Conservation (phyloP, 2,329 filamentous ascomycete genomes). For the Pestalotiopsis sp. region DNA sequence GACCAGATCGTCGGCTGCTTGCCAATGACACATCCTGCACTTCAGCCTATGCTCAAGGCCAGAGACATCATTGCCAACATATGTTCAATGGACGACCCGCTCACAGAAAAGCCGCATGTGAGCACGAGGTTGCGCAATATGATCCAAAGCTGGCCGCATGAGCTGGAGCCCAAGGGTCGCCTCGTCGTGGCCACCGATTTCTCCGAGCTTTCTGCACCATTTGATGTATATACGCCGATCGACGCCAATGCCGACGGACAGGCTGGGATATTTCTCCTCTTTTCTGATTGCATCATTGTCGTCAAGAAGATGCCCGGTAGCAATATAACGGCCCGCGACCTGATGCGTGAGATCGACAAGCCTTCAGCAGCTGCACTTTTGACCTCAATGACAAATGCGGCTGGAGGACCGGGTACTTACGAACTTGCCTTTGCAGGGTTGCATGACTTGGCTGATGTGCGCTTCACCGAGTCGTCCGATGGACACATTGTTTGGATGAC, state of each 20-base stretch:
- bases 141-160: constrained; percentile 75
- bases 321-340: constrained; percentile 70
- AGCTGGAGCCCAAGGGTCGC: constrained; percentile 74
- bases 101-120: constrained; percentile 71
- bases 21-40: constrained; percentile 81
- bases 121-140: constrained; percentile 75
- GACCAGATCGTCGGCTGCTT: constrained; percentile 90
- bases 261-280: constrained; percentile 78
- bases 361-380: constrained; percentile 67
- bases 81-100: constrained; percentile 82
- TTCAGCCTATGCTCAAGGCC: constrained; percentile 82
- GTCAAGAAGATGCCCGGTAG: constrained; percentile 69
- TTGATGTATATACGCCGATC: constrained; percentile 45
- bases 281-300: constrained; percentile 79
- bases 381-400: constrained; percentile 65
- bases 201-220: constrained; percentile 75
- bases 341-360: constrained; percentile 85
- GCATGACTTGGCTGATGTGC: constrained; percentile 68
- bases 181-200: constrained; percentile 83
- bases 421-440: constrained; percentile 79
- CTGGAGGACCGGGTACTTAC: constrained; percentile 61
- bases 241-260: constrained; percentile 46
- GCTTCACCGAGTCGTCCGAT: constrained; percentile 72
- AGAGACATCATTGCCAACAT: constrained; percentile 95
- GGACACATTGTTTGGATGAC: constrained; percentile 70